These are phyloP conservation scores for Zygosaccharomyces sapae DNA, from an alignment of 1,139 yeast species.

Conservation along the genomic window DNA sequence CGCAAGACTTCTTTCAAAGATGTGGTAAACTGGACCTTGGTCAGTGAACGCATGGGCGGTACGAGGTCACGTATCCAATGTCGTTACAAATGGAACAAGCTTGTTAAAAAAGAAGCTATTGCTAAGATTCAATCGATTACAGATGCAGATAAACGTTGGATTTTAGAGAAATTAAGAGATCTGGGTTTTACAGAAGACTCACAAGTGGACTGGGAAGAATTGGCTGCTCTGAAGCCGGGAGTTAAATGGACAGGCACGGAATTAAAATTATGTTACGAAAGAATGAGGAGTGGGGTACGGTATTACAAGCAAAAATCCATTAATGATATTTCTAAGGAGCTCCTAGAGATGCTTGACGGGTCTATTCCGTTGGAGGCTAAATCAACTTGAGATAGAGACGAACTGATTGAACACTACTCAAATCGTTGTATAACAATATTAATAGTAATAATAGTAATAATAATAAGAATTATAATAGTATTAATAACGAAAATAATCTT, in stretches of 20 bases:
- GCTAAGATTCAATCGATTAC: slow-evolving; percentile 50
- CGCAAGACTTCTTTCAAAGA: slow-evolving; percentile 29
- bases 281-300: slow-evolving; percentile 42
- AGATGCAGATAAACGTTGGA: slow-evolving; percentile 52
- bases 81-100: slow-evolving; percentile 88
- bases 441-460: background rate
- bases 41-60: slow-evolving; percentile 86
- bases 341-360: slow-evolving; percentile 26
- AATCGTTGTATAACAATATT: slow-evolving; percentile 1
- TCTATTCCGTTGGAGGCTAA: slow-evolving; percentile 17
- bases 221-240: slow-evolving; percentile 45
- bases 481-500: no score
- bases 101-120: slow-evolving; percentile 57
- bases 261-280: slow-evolving; percentile 44
- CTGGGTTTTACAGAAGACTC: slow-evolving; percentile 45
- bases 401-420: background rate
- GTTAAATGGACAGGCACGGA: slow-evolving; percentile 46
- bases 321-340: slow-evolving; percentile 39
- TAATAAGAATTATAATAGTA: background rate
- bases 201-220: slow-evolving; percentile 62
- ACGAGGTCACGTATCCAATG: slow-evolving; percentile 87
- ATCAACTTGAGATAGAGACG: slow-evolving; percentile 4
- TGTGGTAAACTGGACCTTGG: slow-evolving; percentile 81
- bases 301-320: slow-evolving; percentile 41
- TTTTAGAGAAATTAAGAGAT: slow-evolving; percentile 49